Base-by-base conservation (phyloP, 1,284 basidiomycete genomes). In the Irpex rosettiformis region DNA sequence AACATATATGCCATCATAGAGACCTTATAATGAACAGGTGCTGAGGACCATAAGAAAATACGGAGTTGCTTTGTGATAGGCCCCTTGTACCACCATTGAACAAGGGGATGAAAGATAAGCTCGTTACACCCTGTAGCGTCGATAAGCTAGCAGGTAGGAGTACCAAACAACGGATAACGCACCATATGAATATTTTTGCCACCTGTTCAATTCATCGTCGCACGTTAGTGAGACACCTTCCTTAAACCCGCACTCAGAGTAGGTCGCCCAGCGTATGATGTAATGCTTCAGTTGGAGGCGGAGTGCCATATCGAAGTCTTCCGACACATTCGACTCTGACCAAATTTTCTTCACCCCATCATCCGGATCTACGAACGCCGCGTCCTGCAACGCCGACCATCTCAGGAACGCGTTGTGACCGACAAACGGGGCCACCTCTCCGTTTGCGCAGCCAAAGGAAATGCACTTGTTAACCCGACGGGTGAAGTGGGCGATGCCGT, bases 131-230 rank as follows among this genome's bases (percentile, higher is more conserved):
- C 79, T 74, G 47, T 25, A 42, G 13, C 18, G 3, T 10, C 10
- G 45, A 22, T 3, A 8, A 21, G 25, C 22, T 25, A 8, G 22
- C 24, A 25, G 25, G 13, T 10, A 16, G 21, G 25, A 42, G 21
- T 8, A 13, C 11, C 21, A 28, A 5, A 55, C 16, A 25, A 24
- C 1, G 25, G 16, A 16, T 37, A 8, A 43, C 62, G 7, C 69
- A 89, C 91, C 91, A 69, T 89, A 94, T 0, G 89, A 80, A 66
- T 94, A 94, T 69, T 94, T 94, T 64, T 93, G 89, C 92, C 92
- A 94, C 2, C 92, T 73, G 64, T 93, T 93, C 2, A 91, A 73
- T 67, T 91, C 89, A 66, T 93, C 91, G 51, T 91, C 89, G 60
- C 84, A 83, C 0, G 88, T 89, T 8, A 95, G 77, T 0, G 88